Conservation (phyloP, 331 rosid species). For the Quercus tomentella region DNA sequence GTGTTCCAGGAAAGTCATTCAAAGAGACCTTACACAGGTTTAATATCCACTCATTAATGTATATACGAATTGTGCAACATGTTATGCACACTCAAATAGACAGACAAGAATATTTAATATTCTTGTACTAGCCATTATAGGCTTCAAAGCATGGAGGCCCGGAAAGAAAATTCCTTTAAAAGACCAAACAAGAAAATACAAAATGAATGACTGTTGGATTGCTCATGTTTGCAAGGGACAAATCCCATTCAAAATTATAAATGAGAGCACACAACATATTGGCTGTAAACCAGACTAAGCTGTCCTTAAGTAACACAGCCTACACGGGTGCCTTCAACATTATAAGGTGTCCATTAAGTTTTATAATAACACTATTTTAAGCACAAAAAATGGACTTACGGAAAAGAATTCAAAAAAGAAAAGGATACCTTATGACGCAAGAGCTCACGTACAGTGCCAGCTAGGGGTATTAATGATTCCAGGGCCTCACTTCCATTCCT, state of each 20-base stretch:
- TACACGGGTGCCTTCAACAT: no score
- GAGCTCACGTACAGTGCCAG: conserved; percentile 57
- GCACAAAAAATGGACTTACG: not conserved
- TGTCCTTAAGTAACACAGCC: no score
- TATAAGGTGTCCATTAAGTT: not conserved
- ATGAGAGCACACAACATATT: not conserved
- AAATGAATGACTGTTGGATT: no score
- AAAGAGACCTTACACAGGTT: no score
- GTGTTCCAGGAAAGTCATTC: no score
- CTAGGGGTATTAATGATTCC: conserved; percentile 63
- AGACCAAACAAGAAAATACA: no score
- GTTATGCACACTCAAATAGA: conserved; percentile 5
- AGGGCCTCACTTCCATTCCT: conserved; percentile 72
- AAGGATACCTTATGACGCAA: conserved; percentile 66
- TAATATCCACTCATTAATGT: no score
- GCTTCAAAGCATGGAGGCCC: no score
- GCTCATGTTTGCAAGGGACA: not conserved
- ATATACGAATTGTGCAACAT: not conserved
- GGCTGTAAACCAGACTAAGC: not conserved
- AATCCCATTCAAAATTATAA: not conserved
- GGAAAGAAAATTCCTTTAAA: no score
- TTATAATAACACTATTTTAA: not conserved
- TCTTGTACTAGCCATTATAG: no score
- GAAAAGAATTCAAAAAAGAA: not conserved
- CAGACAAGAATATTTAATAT: not conserved